Percentiles rank a stretch among this genome's conserved stretches.
phyloP scores from a whole-genome alignment of 495 filamentous ascomycete species.

The Entonaema liquescens region DNA sequence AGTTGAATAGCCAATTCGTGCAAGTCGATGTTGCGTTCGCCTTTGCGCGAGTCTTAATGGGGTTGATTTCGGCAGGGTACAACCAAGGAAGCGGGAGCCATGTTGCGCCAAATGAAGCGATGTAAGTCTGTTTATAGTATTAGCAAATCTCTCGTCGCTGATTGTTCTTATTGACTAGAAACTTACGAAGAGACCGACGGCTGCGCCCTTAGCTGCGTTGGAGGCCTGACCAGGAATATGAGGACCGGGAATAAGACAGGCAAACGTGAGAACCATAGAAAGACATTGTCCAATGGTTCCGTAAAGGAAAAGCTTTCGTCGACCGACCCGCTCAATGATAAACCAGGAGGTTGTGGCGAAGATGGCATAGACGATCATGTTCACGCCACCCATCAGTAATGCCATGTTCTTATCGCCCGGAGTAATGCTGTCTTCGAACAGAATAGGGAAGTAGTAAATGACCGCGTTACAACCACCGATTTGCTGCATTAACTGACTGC shows the following conservation, averaged over 20 bases:
- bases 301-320: conserved; percentile 66
- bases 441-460: conserved; percentile 68
- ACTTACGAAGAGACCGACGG: conserved; percentile 60
- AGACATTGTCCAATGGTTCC: conserved; percentile 70
- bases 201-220: conserved; percentile 38
- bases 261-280: conserved; percentile 76
- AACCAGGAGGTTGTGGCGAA: conserved; percentile 79
- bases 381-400: conserved; percentile 43
- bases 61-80: conserved; percentile 65
- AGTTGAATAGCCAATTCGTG: conserved; percentile 85
- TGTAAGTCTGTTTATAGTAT: conserved; percentile 37
- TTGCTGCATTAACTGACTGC: conserved; percentile 75
- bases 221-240: conserved; percentile 33
- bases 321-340: conserved; percentile 73
- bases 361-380: conserved; percentile 72
- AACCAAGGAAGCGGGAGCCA: conserved; percentile 70
- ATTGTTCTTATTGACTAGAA: conserved; percentile 25
- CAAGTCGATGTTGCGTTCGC: conserved; percentile 80
- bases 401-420: conserved; percentile 26
- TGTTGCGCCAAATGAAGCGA: conserved; percentile 67
- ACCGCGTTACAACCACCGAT: conserved; percentile 76
- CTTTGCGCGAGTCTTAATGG: conserved; percentile 76
- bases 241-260: conserved; percentile 66
- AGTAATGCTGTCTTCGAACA: conserved; percentile 56
- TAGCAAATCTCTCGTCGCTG: neutral